phyloP scores from a whole-genome alignment of 163 green algal species.

The Scenedesmus sp. region DNA sequence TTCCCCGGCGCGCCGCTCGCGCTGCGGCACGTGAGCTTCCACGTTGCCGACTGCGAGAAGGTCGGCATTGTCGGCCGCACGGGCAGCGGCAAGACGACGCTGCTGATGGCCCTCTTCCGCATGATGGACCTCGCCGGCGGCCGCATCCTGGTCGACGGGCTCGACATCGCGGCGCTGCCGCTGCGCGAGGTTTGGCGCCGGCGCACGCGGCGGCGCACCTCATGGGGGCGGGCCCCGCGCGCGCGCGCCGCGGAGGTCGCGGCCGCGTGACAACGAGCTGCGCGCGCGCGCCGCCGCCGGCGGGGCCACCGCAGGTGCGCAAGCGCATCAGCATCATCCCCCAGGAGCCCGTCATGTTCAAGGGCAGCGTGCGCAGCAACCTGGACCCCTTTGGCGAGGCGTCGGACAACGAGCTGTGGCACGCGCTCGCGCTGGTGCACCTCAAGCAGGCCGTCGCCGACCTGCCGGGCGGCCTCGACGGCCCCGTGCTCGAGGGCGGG shows the following conservation, averaged over 20 bases:
- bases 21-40: slow-evolving; percentile 68
- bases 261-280: no score
- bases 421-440: slow-evolving; percentile 75
- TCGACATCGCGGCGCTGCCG: slow-evolving; percentile 59
- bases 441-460: slow-evolving; percentile 57
- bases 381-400: slow-evolving; percentile 75
- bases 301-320: slow-evolving; percentile 51
- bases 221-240: no score
- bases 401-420: slow-evolving; percentile 77
- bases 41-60: slow-evolving; percentile 70
- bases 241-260: no score
- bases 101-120: slow-evolving; percentile 75
- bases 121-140: slow-evolving; percentile 68
- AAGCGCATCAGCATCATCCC: slow-evolving; percentile 60
- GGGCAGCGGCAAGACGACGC: slow-evolving; percentile 69
- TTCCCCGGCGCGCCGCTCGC: slow-evolving; percentile 69
- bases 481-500: slow-evolving; percentile 67
- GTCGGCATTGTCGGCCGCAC: slow-evolving; percentile 68
- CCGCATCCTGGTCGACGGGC: slow-evolving; percentile 55
- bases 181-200: slow-evolving; percentile 49
- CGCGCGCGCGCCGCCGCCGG: background rate
- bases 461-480: slow-evolving; percentile 59
- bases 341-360: slow-evolving; percentile 77
- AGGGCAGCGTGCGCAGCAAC: slow-evolving; percentile 75
- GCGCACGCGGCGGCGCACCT: no score